Evolutionary conservation across 495 filamentous ascomycete genomes (phyloP), one percentile per base, ranked within the genome.

Genomic region (Geoglossum glabrum): DNA sequence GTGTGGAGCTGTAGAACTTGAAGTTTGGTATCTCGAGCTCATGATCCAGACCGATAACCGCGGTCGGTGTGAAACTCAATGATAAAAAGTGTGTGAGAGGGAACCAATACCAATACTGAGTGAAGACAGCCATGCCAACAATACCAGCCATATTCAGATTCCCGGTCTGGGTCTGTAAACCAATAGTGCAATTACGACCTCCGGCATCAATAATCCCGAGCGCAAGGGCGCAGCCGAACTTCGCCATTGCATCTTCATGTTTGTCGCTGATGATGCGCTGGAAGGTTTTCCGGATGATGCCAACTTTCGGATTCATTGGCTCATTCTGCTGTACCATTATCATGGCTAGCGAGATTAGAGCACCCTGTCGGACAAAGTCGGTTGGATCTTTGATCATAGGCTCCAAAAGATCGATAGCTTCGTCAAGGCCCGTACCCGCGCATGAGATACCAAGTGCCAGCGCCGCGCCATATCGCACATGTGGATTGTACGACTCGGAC

Each of bases 31-130:
- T 83, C 61, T 95, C 88, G 3, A 99, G 77, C 64, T 95, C 86
- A 66, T 90, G 81, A 67, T 97, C 89, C 23, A 99, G 80, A 51
- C 84, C 90, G 58, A 96, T 95, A 64, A 99, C 86, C 0, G 90
- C 85, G 9, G 93, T 97, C 0, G 93, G 93, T 8, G 85, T 83
- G 67, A 97, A 96, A 65, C 85, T 87, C 60, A 97, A 75, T 0
- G 89, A 90, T 23, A 99, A 71, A 80, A 99, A 99, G 70, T 97
- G 93, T 26, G 92, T 95, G 63, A 96, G 81, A 51, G 93, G 93
- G 80, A 99, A 99, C 93, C 93, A 99, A 72, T 99, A 99, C 93
- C 93, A 99, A 73, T 99, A 99, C 69, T 99, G 93, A 7, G 87
- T 92, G 73, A 99, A 99, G 28, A 99, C 85, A 43, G 88, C 89